A percentile compares a stretch with the other conserved stretches of the same genome.
Conservation (phyloP, 2,329 filamentous ascomycete genomes). For the Fusarium devonianum region DNA sequence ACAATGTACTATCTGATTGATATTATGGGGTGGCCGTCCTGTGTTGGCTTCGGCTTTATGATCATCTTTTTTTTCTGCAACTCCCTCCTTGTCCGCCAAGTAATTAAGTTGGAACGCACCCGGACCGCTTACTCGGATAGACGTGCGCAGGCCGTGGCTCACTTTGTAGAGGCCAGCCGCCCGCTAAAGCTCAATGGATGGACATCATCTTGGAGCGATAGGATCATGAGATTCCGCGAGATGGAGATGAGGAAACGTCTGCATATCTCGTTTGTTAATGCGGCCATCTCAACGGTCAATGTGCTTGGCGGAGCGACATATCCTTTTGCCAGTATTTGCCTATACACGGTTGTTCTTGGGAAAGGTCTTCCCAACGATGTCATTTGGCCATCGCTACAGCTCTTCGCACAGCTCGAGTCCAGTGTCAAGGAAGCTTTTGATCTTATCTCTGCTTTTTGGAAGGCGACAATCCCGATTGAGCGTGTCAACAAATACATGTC, state of each 20-base stretch:
- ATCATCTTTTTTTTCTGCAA: slow-evolving; percentile 74
- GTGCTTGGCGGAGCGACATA: slow-evolving; percentile 76
- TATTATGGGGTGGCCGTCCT: slow-evolving; percentile 80
- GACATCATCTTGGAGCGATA: slow-evolving; percentile 48
- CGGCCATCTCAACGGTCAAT: slow-evolving; percentile 72
- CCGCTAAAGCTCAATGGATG: slow-evolving; percentile 60
- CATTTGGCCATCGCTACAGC: slow-evolving; percentile 84
- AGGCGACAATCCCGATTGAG: slow-evolving; percentile 81
- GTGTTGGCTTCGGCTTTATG: slow-evolving; percentile 75
- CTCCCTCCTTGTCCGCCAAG: slow-evolving; percentile 67
- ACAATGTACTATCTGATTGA: slow-evolving; percentile 70
- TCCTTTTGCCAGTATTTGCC: slow-evolving; percentile 81
- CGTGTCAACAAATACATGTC: slow-evolving; percentile 87
- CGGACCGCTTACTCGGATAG: slow-evolving; percentile 78
- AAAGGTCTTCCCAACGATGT: slow-evolving; percentile 77
- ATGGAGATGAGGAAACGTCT: slow-evolving; percentile 49
- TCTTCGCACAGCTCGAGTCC: slow-evolving; percentile 78
- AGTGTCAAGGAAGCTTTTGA: slow-evolving; percentile 78
- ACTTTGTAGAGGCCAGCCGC: slow-evolving; percentile 86
- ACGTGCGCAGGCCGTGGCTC: slow-evolving; percentile 80
- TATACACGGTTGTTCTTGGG: slow-evolving; percentile 76
- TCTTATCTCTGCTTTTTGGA: slow-evolving; percentile 78
- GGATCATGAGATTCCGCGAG: slow-evolving; percentile 48
- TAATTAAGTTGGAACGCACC: slow-evolving; percentile 73
- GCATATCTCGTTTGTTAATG: slow-evolving; percentile 46